Percentiles rank a stretch among this genome's conserved stretches.
Evolutionary conservation across 345 rosid species (phyloP).

Genomic region (Ailanthus altissimus): DNA sequence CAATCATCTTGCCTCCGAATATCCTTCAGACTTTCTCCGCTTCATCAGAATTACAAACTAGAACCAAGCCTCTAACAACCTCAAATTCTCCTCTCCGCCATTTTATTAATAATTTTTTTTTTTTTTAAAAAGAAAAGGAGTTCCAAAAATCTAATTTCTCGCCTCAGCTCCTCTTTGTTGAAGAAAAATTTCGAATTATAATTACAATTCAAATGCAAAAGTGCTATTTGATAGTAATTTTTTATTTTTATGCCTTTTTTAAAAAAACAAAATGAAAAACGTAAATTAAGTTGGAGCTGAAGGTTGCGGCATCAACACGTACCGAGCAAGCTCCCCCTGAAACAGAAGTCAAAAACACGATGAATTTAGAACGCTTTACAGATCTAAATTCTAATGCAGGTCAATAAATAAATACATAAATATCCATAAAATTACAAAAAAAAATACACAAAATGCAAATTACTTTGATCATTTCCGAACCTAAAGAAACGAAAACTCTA

Average conservation of each 20-base stretch:
- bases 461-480: neutral
- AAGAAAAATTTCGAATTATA: neutral
- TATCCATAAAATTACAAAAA: neutral
- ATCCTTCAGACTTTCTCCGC: slow-evolving; percentile 21
- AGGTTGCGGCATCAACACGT: neutral
- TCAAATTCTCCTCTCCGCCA: slow-evolving; percentile 25
- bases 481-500: neutral
- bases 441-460: neutral
- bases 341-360: neutral
- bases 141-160: neutral
- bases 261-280: neutral
- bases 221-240: neutral
- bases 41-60: neutral
- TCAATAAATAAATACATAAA: too few species aligned
- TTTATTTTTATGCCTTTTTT: neutral
- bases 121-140: neutral
- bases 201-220: neutral
- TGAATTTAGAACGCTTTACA: neutral
- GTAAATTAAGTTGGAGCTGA: slow-evolving; percentile 7
- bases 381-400: slow-evolving; percentile 12
- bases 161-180: slow-evolving; percentile 11
- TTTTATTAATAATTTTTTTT: neutral
- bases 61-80: slow-evolving; percentile 14
- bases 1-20: slow-evolving; percentile 58
- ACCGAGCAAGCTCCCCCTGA: slow-evolving; percentile 12